Evolutionary conservation across 805 yeast species (phyloP), one percentile per base, ranked within the genome.

Genomic region (Candida khao-thaluensis): DNA sequence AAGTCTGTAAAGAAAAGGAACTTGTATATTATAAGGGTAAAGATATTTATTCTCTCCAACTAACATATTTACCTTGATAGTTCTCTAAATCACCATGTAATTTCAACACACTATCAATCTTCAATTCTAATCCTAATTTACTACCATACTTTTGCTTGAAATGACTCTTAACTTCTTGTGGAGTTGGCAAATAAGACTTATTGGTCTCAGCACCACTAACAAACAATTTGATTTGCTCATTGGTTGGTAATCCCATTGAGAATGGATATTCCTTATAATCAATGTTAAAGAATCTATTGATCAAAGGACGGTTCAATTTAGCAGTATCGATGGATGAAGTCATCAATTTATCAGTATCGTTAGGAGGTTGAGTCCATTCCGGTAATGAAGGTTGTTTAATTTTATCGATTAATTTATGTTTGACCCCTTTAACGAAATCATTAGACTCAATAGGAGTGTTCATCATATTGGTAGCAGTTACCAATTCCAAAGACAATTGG

Each of bases 171-270:
- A 85, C 83, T 49, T 85, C 95, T 33, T 64, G 60, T 43, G 76
- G 80, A 2, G 91, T 80, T 12, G 82, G 83, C 56, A 84, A 79
- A 57, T 74, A 81, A 29, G 81, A 72, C 53, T 85, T 73, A 46
- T 74, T 71, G n/a, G 79, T 63, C 57, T 79, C 86, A 41, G 73
- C 72, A 14, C 95, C 95, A 21, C 78, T 77, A 40, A 90, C 77
- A 59, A 75, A 86, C 36, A 69, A 66, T 52, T 74, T 75, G 41
- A 91, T 71, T 43, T 79, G 84, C 25, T 57, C 46, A 60, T 85
- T 87, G 9, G 77, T 69, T 37, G 98, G 98, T 49, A 93, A 71
- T 21, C 95, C 96, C 73, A 79, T 83, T 53, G 76, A 65, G 65
- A 69, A 77, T 25, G 89, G 88, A 48, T 77, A 77, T 15, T 57